Conservation (phyloP, 129 eudicot genomes). For the Apium graveolens region DNA sequence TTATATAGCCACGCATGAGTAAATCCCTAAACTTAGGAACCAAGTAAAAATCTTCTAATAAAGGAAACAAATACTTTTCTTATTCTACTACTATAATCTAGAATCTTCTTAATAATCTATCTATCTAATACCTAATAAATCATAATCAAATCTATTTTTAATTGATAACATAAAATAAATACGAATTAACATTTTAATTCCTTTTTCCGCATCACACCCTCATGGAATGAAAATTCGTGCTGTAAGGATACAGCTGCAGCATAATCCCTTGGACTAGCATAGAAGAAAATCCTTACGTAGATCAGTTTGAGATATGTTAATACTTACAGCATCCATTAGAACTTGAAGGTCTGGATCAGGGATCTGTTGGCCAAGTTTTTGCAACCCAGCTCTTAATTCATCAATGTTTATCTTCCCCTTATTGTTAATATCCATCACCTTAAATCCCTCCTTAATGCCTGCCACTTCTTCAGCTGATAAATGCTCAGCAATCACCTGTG, state of each 20-base stretch:
- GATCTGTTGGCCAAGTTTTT: constrained; percentile 38
- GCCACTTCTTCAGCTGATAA: constrained; percentile 39
- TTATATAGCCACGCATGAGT: no score
- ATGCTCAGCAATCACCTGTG: constrained; percentile 39
- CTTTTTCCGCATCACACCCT: no score
- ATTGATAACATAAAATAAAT: no score
- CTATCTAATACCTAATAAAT: no score
- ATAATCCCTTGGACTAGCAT: not conserved
- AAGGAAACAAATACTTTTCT: no score
- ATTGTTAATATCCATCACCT: constrained; percentile 32
- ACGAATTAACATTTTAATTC: no score
- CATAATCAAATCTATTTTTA: no score
- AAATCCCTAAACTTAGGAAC: no score
- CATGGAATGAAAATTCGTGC: not conserved
- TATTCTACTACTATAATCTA: no score
- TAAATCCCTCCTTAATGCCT: constrained; percentile 32
- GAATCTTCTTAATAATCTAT: no score
- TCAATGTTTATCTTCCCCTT: constrained; percentile 27
- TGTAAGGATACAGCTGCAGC: not conserved
- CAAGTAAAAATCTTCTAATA: no score
- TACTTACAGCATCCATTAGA: constrained; percentile 39
- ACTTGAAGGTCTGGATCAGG: constrained; percentile 31
- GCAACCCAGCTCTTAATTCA: constrained; percentile 33
- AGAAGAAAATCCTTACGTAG: not conserved
- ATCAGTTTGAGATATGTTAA: not conserved